Conservation (phyloP, 495 filamentous ascomycete species). For the Penicillium samsonianum region DNA sequence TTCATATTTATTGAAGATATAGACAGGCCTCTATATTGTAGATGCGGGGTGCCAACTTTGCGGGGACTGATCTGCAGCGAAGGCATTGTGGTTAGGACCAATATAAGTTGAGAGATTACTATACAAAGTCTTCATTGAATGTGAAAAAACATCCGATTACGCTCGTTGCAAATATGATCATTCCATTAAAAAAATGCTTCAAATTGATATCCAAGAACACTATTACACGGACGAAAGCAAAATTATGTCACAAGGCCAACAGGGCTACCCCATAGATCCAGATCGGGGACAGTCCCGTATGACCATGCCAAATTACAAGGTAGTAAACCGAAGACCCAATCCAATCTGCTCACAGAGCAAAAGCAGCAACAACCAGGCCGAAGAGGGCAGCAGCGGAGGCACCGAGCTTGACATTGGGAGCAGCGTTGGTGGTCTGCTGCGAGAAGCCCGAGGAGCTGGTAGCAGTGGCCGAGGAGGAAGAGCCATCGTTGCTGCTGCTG, state of each 20-base stretch:
- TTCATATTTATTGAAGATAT: background rate
- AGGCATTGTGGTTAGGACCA: background rate
- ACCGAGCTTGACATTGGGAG: slow-evolving; percentile 34
- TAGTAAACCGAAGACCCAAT: background rate
- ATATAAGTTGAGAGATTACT: background rate
- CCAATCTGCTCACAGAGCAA: slow-evolving; percentile 36
- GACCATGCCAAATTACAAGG: slow-evolving; percentile 3
- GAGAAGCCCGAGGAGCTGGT: slow-evolving; percentile 25
- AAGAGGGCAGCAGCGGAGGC: slow-evolving; percentile 42
- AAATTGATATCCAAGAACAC: slow-evolving; percentile 16
- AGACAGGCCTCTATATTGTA: background rate
- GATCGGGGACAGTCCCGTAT: background rate
- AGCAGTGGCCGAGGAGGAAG: slow-evolving; percentile 18
- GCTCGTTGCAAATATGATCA: background rate
- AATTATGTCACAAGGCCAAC: slow-evolving; percentile 1
- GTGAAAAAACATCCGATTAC: background rate
- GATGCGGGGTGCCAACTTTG: no score
- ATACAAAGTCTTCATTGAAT: background rate
- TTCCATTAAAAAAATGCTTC: slow-evolving; percentile 17
- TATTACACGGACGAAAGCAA: slow-evolving; percentile 22
- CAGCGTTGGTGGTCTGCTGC: slow-evolving; percentile 34
- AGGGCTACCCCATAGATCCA: slow-evolving; percentile 5
- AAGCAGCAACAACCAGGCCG: slow-evolving; percentile 40
- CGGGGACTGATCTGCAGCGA: background rate
- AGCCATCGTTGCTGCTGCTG: slow-evolving; percentile 3